Evolutionary conservation across 1,284 basidiomycete genomes (phyloP), one percentile per base, ranked within the genome.

Genomic region (Moesziomyces sp.): DNA sequence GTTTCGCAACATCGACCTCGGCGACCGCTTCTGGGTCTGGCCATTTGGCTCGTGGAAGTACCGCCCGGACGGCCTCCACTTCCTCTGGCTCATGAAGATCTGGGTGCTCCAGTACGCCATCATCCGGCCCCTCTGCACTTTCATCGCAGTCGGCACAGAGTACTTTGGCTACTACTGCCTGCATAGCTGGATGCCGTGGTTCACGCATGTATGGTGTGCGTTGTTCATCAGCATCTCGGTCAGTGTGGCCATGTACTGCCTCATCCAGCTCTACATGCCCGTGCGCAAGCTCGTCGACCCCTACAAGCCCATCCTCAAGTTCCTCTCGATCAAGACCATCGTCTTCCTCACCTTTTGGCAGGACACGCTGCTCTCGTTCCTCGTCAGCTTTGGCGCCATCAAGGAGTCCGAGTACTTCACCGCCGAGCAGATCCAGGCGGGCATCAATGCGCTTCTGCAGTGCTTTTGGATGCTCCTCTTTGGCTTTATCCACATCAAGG

Each of bases 311-410:
- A 82, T 93, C 18, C 85, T 92, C 45, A 92, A 92, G 79, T 79
- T 76, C 43, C 58, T 91, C 76, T 87, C 90, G 8, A 86, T 91
- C 80, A 92, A 92, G 81, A 89, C 90, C 57, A 89, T 91, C 60
- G 91, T 92, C 0, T 92, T 92, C 80, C 85, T 92, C 42, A 91
- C 90, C 14, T 92, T 93, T 79, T 92, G 91, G 91, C 91, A 92
- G 83, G 88, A 89, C 10, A 89, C 88, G 0, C 86, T 89, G 45
- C 86, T 92, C 18, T 88, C 88, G 3, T 68, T 89, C 6, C 86
- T 92, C n/a, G 87, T 87, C 43, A 86, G 88, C 83, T 86, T 90
- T 54, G 87, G 87, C 0, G 86, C 90, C 3, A 88, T 93, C 71
- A 91, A 91, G 84, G 87, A 89, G 78, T 66, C 75, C 19, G 71